A percentile compares a stretch with the other conserved stretches of the same genome.
These are phyloP conservation scores for Thelephora ganbajun DNA, from an alignment of 768 basidiomycete genomes.

Conservation along the genomic window DNA sequence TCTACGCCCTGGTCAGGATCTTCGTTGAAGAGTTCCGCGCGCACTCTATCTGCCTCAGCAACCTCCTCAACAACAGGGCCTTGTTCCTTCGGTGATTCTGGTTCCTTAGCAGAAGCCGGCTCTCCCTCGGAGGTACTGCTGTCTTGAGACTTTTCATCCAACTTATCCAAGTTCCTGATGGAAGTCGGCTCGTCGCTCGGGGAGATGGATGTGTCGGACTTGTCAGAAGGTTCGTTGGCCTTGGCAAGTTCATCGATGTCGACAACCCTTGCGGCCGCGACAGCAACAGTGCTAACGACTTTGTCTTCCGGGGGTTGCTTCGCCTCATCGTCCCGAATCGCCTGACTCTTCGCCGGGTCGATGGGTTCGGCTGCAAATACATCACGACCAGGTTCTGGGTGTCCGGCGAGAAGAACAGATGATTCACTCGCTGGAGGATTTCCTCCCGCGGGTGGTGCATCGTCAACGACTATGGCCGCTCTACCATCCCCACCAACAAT, in stretches of 20 bases:
- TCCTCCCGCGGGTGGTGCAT: slow-evolving; percentile 17
- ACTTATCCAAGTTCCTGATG: neutral
- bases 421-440: slow-evolving; percentile 6
- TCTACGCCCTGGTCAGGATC: neutral
- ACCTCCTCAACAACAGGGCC: slow-evolving; percentile 19
- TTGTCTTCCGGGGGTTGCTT: neutral
- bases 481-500: slow-evolving; percentile 45
- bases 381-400: slow-evolving; percentile 62
- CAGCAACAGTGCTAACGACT: neutral
- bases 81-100: slow-evolving; percentile 6
- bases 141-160: neutral
- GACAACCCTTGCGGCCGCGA: neutral
- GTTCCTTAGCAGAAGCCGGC: neutral
- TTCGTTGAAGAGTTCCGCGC: slow-evolving; percentile 24
- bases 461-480: slow-evolving; percentile 38
- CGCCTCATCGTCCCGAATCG: neutral
- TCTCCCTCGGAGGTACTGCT: neutral
- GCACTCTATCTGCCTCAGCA: slow-evolving; percentile 20
- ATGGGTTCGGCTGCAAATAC: slow-evolving; percentile 40
- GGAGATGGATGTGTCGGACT: neutral
- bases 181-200: neutral
- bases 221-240: neutral
- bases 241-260: neutral
- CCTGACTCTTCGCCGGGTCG: neutral
- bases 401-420: slow-evolving; percentile 28